Evolutionary conservation across 2,329 filamentous ascomycete genomes (phyloP).

Genomic region (Botryotinia narcissicola): DNA sequence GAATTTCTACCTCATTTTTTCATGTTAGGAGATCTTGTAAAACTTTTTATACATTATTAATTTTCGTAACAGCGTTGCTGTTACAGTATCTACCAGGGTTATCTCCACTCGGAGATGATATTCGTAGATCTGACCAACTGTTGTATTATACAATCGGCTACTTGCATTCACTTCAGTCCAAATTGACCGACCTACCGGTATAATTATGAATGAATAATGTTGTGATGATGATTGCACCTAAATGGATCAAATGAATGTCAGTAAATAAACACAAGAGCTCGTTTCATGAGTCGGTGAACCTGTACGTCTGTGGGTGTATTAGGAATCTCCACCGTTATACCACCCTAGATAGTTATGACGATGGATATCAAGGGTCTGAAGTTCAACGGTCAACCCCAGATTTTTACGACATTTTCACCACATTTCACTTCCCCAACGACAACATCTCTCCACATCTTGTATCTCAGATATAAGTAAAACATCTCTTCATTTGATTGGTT

Average conservation of each 20-base stretch:
- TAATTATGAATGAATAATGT: too few relatives aligned
- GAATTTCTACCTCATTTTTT: neutral
- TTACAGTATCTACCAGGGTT: neutral
- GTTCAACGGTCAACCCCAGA: neutral
- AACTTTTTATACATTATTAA: neutral
- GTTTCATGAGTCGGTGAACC: neutral
- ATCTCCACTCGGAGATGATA: neutral
- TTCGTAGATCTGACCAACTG: neutral
- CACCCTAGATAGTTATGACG: neutral
- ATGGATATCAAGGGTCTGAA: neutral
- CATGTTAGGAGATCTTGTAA: neutral
- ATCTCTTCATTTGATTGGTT: neutral
- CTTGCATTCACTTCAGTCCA: neutral
- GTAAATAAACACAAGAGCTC: neutral
- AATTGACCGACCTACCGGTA: neutral
- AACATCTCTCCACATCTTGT: neutral
- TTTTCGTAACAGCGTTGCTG: neutral
- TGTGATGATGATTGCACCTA: neutral
- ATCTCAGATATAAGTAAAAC: neutral
- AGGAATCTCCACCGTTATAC: neutral
- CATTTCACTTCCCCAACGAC: neutral
- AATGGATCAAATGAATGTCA: neutral
- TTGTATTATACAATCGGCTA: neutral
- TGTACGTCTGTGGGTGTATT: neutral
- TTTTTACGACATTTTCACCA: neutral